A percentile compares a stretch with the other conserved stretches of the same genome.
Evolutionary conservation across 768 basidiomycete genomes (phyloP).

Genomic region (Hemileccinum rubropunctum): DNA sequence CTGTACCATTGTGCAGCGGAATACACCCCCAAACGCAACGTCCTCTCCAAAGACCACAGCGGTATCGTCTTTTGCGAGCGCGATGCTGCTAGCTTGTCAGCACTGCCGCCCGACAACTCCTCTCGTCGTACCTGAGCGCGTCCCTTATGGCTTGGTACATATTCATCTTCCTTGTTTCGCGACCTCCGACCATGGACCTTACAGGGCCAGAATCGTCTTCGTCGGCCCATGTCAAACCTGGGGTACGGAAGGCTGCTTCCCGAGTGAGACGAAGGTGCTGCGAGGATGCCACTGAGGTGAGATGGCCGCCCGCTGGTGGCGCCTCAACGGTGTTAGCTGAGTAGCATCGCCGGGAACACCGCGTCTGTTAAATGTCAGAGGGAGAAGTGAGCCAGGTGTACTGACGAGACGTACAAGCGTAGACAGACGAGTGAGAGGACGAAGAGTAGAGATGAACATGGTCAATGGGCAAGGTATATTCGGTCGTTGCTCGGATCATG

Average conservation of each 20-base stretch:
- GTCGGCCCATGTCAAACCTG: constrained; percentile 70
- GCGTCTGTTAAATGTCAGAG: constrained; percentile 1
- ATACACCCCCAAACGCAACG: constrained; percentile 93
- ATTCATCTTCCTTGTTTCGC: constrained; percentile 95
- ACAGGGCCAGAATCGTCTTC: constrained; percentile 44
- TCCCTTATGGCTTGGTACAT: constrained; percentile 90
- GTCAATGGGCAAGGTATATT: constrained; percentile 13
- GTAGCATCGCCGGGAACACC: constrained; percentile 40
- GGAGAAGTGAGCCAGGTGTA: neutral
- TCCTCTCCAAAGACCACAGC: constrained; percentile 91
- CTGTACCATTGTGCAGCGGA: constrained; percentile 86
- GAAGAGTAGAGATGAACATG: constrained; percentile 22
- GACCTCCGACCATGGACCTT: constrained; percentile 57
- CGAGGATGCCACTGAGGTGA: constrained; percentile 70
- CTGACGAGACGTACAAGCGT: constrained; percentile 13
- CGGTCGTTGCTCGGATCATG: neutral
- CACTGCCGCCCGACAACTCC: neutral
- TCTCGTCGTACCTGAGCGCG: constrained; percentile 65
- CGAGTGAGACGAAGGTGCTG: constrained; percentile 61
- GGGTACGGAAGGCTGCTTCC: constrained; percentile 68
- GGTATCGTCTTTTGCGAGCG: constrained; percentile 78
- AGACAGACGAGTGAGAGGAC: constrained; percentile 17
- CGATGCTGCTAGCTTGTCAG: constrained; percentile 53
- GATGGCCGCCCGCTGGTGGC: constrained; percentile 78
- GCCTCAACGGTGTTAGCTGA: constrained; percentile 52